Percentiles rank a stretch among this genome's conserved stretches.
Evolutionary conservation across 176 grass and related monocot genomes (phyloP).

Genomic region (Oryza meridionalis): DNA sequence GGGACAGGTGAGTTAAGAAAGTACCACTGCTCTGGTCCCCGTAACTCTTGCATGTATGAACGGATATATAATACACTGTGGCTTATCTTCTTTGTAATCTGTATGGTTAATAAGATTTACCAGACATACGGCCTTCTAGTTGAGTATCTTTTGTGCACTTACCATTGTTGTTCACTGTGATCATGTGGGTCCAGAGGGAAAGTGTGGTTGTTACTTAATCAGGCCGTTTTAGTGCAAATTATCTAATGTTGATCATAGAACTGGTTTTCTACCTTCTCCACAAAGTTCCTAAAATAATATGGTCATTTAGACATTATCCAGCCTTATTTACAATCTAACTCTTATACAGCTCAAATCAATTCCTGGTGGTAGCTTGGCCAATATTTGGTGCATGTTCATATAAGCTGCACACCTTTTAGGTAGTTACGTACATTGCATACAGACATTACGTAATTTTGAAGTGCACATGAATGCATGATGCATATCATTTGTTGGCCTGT

Average conservation of each 20-base stretch:
- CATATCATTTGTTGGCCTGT: neutral
- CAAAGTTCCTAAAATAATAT: neutral
- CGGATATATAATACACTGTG: neutral
- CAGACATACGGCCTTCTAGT: neutral
- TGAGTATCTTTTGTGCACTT: neutral
- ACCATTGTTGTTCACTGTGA: neutral
- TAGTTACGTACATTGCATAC: neutral
- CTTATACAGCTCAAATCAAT: neutral
- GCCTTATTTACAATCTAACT: neutral
- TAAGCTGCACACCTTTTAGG: neutral
- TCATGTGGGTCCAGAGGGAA: neutral
- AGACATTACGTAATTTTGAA: slow-evolving; percentile 19
- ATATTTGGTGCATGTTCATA: neutral
- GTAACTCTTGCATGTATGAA: neutral
- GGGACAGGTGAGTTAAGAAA: slow-evolving; percentile 70
- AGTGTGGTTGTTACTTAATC: neutral
- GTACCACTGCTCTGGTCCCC: neutral
- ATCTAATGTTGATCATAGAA: neutral
- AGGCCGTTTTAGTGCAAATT: neutral
- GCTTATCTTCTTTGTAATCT: neutral
- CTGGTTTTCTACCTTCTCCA: neutral
- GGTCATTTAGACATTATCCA: neutral
- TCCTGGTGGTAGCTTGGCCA: neutral
- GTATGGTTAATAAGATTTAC: slow-evolving; percentile 11
- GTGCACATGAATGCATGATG: neutral